These are phyloP conservation scores for Millerozyma miso DNA, from an alignment of 805 yeast species.

Conservation along the genomic window DNA sequence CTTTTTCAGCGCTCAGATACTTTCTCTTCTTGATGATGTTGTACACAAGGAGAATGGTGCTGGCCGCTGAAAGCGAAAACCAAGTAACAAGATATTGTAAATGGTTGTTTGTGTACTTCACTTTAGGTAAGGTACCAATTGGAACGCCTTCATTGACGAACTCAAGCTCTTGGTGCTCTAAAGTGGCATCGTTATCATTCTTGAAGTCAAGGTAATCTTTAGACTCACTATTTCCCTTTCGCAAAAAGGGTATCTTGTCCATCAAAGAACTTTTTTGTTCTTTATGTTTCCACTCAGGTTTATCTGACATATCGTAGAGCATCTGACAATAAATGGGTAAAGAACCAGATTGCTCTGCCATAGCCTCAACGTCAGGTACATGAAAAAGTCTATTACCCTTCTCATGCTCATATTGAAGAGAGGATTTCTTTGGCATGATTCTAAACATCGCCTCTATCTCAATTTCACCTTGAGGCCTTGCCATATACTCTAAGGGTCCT, in stretches of 20 bases:
- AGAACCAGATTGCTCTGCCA: conserved; percentile 65
- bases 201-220: conserved; percentile 14
- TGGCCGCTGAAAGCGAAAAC: conserved; percentile 81
- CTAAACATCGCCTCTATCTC: conserved; percentile 72
- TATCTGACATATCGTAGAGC: conserved; percentile 61
- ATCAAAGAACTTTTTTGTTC: conserved; percentile 6
- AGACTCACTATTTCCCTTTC: conserved; percentile 6
- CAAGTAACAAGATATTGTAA: conserved; percentile 90
- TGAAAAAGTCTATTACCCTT: conserved; percentile 66
- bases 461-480: conserved; percentile 70
- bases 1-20: conserved; percentile 33
- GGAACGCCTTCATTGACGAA: conserved; percentile 84
- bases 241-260: conserved; percentile 10
- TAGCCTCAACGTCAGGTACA: conserved; percentile 75
- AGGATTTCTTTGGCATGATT: conserved; percentile 56
- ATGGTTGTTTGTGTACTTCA: conserved; percentile 84
- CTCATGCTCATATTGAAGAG: conserved; percentile 67
- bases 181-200: conserved; percentile 25
- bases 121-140: conserved; percentile 74
- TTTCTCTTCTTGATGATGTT: conserved; percentile 26
- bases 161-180: conserved; percentile 44
- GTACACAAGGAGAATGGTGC: conserved; percentile 58
- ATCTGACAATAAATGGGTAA: conserved; percentile 77
- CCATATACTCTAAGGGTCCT: conserved; percentile 57
- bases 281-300: conserved; percentile 43